Evolutionary conservation across 225 moss, liverwort and hornwort species (phyloP), one percentile per base, ranked within the genome.

Genomic region (Pseudisothecium myosuroides): DNA sequence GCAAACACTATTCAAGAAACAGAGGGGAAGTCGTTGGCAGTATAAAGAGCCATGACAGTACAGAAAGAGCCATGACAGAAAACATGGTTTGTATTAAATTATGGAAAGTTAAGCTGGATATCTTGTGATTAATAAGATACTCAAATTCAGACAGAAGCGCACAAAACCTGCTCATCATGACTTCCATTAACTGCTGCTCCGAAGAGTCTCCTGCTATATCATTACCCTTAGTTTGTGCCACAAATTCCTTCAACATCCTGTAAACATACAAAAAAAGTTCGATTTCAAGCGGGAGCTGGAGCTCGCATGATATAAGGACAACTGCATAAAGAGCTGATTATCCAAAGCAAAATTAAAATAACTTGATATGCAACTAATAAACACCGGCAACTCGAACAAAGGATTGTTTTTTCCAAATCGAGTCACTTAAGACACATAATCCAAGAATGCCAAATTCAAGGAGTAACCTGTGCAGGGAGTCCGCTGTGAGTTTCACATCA

Each of bases 161-260:
- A 58, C 28, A 66, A 26, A 84, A 93, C 93, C 93, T 93, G 88
- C 32, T 55, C 93, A 98, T 98, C 97, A 98, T 93, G 65, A 93
- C 50, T 86, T 95, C 92, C 97, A 97, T 96, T 88, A 98, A 90
- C 84, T 97, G 92, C 89, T 95, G 93, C 81, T 98, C 96, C 55
- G 96, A 93, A 43, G 93, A 75, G 85, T 80, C 86, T 76, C 92
- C 89, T 63, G 91, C 91, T 76, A 73, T 59, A 61, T 91, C 89
- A 32, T 81, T 87, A 91, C 93, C 88, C 54, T 88, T 90, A 31
- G 90, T 91, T 82, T 98, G 89, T 75, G 91, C 89, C 78, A 95
- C 98, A 89, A 96, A 98, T 65, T 95, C 93, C 85, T 89, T 93
- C 87, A 98, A 88, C 98, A 98, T 98, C 91, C 98, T 98, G 93